Percentiles rank a stretch among this genome's conserved stretches.
Evolutionary conservation across 371 early-diverging fungal species (phyloP).

Genomic region (Pancytospora epiphaga): DNA sequence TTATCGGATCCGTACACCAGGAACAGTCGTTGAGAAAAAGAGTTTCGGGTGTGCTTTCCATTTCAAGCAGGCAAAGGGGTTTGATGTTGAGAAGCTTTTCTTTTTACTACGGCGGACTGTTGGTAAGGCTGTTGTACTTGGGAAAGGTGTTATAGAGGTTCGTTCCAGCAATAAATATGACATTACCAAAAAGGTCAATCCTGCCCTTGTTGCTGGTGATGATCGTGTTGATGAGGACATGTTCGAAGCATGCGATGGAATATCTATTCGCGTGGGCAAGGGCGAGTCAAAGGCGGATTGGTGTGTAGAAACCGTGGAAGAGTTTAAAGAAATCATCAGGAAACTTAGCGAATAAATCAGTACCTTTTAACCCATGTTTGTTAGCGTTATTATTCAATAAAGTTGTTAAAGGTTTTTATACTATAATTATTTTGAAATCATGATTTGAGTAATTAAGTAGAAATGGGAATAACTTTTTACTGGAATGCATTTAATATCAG

Average conservation of each 20-base stretch:
- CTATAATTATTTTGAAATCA: no score
- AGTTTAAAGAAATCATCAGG: neutral
- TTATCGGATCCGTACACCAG: constrained; percentile 54
- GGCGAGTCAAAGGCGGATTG: constrained; percentile 3
- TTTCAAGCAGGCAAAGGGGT: constrained; percentile 36
- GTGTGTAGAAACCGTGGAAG: constrained; percentile 2
- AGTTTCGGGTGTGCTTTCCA: constrained; percentile 57
- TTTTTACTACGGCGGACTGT: constrained; percentile 4
- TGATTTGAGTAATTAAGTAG: no score
- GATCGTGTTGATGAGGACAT: constrained; percentile 60
- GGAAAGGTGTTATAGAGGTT: constrained; percentile 57
- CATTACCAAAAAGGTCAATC: constrained; percentile 26
- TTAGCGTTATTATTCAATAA: no score
- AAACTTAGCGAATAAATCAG: neutral
- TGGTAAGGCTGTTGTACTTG: constrained; percentile 37
- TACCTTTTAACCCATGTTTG: no score
- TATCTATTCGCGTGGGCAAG: constrained; percentile 37
- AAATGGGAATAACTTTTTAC: no score
- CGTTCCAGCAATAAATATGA: constrained; percentile 45
- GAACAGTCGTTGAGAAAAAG: constrained; percentile 56
- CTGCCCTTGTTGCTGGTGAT: constrained; percentile 56
- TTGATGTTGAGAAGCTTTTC: constrained; percentile 38
- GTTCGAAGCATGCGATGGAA: constrained; percentile 40
- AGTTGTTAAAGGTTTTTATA: no score
- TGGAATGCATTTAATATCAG: no score